Conservation (phyloP, 805 yeast species). For the Zygotorulaspora chibaensis region DNA sequence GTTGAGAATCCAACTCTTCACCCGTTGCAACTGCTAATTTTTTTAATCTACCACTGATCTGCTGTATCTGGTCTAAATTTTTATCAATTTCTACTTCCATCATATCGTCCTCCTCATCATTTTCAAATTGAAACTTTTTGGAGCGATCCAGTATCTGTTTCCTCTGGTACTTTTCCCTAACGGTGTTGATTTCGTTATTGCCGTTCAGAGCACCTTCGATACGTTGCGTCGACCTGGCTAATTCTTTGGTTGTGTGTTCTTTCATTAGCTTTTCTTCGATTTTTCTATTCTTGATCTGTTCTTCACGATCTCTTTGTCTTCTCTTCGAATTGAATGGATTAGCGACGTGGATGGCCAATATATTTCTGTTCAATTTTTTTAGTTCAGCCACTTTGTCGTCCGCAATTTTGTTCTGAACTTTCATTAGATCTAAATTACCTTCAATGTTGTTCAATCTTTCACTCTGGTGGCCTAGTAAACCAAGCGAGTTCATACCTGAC, state of each 20-base stretch:
- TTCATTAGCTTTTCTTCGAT: constrained; percentile 57
- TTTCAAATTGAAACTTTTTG: constrained; percentile 72
- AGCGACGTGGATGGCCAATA: constrained; percentile 71
- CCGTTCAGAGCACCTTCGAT: constrained; percentile 57
- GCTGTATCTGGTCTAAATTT: constrained; percentile 74
- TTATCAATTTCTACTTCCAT: constrained; percentile 83
- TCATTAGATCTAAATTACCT: constrained; percentile 67
- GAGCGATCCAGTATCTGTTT: constrained; percentile 46
- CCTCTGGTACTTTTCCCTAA: constrained; percentile 37
- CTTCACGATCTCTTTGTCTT: constrained; percentile 70
- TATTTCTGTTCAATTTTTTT: constrained; percentile 70
- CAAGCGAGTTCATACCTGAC: constrained; percentile 76
- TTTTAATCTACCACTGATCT: constrained; percentile 64
- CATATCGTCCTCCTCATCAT: constrained; percentile 89
- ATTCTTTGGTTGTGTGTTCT: constrained; percentile 55
- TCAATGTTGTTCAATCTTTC: constrained; percentile 81
- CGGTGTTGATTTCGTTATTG: constrained; percentile 36
- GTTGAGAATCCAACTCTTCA: constrained; percentile 76
- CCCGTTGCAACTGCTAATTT: constrained; percentile 68
- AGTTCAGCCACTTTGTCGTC: constrained; percentile 78
- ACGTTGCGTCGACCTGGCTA: constrained; percentile 64
- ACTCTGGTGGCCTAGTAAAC: constrained; percentile 90
- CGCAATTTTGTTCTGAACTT: constrained; percentile 76
- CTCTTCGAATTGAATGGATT: constrained; percentile 88
- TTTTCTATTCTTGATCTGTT: constrained; percentile 55